These are phyloP conservation scores for Exophiala sideris DNA, from an alignment of 2,329 filamentous ascomycete species.

Conservation along the genomic window DNA sequence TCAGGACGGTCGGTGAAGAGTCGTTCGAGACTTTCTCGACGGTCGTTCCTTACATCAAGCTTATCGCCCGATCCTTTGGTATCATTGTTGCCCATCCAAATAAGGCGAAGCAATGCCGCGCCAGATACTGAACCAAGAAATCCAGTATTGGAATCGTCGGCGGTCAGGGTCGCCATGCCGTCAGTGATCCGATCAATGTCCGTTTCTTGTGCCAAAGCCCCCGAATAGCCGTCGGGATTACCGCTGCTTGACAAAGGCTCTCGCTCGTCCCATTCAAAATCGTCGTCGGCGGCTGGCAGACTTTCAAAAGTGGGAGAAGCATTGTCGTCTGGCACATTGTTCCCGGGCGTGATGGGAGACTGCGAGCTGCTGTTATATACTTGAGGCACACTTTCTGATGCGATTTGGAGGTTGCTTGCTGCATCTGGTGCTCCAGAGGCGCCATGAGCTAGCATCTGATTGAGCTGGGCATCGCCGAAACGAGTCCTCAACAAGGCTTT, in stretches of 20 bases:
- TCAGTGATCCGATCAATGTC: conserved; percentile 21
- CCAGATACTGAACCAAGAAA: conserved; percentile 23
- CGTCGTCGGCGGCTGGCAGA: conserved; percentile 20
- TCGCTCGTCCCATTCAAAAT: conserved; percentile 26
- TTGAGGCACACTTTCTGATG: too few relatives aligned
- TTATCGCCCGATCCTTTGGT: conserved; percentile 3
- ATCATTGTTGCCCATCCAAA: conserved; percentile 11
- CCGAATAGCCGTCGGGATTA: background rate
- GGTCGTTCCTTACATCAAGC: background rate
- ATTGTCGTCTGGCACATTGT: conserved; percentile 1
- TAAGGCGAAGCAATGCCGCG: conserved; percentile 22
- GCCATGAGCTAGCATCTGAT: conserved; percentile 21
- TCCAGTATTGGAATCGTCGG: conserved; percentile 22
- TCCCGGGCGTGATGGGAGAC: conserved; percentile 2
- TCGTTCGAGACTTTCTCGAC: conserved; percentile 10
- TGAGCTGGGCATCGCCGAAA: conserved; percentile 20
- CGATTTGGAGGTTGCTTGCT: too few relatives aligned
- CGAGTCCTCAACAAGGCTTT: conserved; percentile 19
- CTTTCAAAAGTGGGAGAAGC: conserved; percentile 10
- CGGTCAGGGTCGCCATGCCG: conserved; percentile 24
- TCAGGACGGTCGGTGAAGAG: conserved; percentile 10
- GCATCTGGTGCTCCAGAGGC: conserved; percentile 3
- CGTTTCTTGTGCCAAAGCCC: conserved; percentile 8
- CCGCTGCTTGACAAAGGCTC: conserved; percentile 13
- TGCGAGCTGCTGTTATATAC: background rate